Conservation (phyloP, 495 filamentous ascomycete species). For the Penicillium steckii region DNA sequence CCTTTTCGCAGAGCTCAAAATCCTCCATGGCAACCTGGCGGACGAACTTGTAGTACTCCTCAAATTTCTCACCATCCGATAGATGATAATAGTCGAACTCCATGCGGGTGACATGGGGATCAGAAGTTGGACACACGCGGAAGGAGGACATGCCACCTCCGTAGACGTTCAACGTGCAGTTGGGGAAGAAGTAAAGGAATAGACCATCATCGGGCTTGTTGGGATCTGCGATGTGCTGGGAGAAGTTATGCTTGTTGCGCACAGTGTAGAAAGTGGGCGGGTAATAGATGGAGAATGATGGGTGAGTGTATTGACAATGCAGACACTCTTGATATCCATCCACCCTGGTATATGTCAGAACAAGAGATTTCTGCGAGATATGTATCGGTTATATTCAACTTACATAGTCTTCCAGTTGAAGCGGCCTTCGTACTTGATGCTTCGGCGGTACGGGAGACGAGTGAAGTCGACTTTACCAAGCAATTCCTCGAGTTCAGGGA, state of each 20-base stretch:
- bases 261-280: constrained; percentile 59
- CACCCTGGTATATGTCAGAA: constrained; percentile 36
- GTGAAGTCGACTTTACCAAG: constrained; percentile 56
- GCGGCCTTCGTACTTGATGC: constrained; percentile 55
- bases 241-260: constrained; percentile 57
- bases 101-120: constrained; percentile 56
- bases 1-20: constrained; percentile 59
- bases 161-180: constrained; percentile 60
- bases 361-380: background rate
- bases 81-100: constrained; percentile 63
- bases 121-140: constrained; percentile 53
- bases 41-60: constrained; percentile 59
- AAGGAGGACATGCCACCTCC: constrained; percentile 61
- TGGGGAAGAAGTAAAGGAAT: constrained; percentile 63
- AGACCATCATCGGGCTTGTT: constrained; percentile 53
- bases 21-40: constrained; percentile 61
- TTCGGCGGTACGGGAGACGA: constrained; percentile 52
- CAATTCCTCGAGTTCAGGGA: constrained; percentile 50
- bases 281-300: constrained; percentile 57
- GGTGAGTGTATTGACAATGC: constrained; percentile 64
- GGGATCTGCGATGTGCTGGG: constrained; percentile 57
- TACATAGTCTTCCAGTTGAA: constrained; percentile 69
- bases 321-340: constrained; percentile 64
- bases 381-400: too few species aligned
- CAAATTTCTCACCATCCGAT: constrained; percentile 53